These are phyloP conservation scores for Rhodotorula sp. DNA, from an alignment of 1,284 basidiomycete genomes.

Conservation along the genomic window DNA sequence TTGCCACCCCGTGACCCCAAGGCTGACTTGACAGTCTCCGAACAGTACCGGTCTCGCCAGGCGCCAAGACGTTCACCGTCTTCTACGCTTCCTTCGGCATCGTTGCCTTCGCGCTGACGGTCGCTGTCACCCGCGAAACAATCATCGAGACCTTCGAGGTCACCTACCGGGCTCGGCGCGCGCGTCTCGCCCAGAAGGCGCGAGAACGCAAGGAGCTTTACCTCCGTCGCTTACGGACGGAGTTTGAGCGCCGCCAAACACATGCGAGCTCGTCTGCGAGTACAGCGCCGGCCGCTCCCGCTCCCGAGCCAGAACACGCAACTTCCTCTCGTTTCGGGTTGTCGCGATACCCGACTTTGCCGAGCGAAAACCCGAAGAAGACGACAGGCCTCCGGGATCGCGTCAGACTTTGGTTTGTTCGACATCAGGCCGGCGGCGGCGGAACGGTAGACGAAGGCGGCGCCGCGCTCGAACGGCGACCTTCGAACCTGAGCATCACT, in stretches of 20 bases:
- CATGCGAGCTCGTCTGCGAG: not conserved
- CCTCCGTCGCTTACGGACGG: not conserved
- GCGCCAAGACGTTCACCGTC: constrained; percentile 50
- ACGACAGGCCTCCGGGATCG: no score
- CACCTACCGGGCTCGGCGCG: constrained; percentile 54
- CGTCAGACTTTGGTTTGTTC: not conserved
- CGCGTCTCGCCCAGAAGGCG: constrained; percentile 22
- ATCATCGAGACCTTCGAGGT: constrained; percentile 59
- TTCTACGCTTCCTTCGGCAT: constrained; percentile 48
- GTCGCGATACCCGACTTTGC: no score
- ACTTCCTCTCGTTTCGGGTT: no score
- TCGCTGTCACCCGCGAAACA: constrained; percentile 66
- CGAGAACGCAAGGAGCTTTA: constrained; percentile 19
- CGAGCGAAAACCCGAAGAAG: no score
- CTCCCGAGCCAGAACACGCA: not conserved
- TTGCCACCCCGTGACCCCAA: constrained; percentile 56
- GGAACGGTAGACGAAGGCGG: not conserved
- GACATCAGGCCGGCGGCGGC: not conserved
- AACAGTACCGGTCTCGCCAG: not conserved
- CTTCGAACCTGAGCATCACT: not conserved
- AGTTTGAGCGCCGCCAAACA: not conserved
- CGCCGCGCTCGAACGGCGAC: not conserved
- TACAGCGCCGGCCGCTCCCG: not conserved
- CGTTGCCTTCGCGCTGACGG: constrained; percentile 56
- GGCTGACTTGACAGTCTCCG: constrained; percentile 50